phyloP scores from a whole-genome alignment of 106 monocot species.

The Dioscorea dumetorum region DNA sequence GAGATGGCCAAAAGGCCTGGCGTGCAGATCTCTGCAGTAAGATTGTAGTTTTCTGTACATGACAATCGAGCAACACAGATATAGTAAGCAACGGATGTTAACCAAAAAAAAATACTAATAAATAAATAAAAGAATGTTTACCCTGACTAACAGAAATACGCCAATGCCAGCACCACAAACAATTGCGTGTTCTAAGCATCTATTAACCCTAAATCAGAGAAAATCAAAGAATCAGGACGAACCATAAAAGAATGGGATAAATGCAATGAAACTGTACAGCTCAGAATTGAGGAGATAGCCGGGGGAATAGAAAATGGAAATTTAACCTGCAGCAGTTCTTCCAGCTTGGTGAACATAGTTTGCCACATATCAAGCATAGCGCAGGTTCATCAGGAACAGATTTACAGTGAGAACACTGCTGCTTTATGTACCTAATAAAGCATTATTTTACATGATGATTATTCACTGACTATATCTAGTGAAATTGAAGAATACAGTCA shows the following conservation, averaged over 20 bases:
- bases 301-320: neutral
- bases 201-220: neutral
- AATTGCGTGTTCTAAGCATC: slow-evolving; percentile 41
- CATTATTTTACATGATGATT: neutral
- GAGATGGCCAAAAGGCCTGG: slow-evolving; percentile 80
- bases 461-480: neutral
- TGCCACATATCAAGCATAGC: neutral
- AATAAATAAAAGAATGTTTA: slow-evolving; percentile 16
- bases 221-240: neutral
- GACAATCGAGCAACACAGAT: slow-evolving; percentile 3
- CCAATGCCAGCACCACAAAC: slow-evolving; percentile 86
- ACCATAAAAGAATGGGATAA: neutral
- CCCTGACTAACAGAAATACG: slow-evolving; percentile 80
- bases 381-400: neutral
- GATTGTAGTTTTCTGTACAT: slow-evolving; percentile 69
- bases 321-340: neutral
- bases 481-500: neutral
- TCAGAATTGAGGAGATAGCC: neutral
- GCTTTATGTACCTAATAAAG: neutral
- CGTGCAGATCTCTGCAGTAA: slow-evolving; percentile 76
- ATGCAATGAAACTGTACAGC: neutral
- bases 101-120: too few relatives aligned
- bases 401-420: neutral
- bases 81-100: neutral
- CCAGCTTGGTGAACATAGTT: neutral